Percentiles rank a stretch among this genome's conserved stretches.
Conservation (phyloP, 495 filamentous ascomycete species). For the Letharia columbiana region DNA sequence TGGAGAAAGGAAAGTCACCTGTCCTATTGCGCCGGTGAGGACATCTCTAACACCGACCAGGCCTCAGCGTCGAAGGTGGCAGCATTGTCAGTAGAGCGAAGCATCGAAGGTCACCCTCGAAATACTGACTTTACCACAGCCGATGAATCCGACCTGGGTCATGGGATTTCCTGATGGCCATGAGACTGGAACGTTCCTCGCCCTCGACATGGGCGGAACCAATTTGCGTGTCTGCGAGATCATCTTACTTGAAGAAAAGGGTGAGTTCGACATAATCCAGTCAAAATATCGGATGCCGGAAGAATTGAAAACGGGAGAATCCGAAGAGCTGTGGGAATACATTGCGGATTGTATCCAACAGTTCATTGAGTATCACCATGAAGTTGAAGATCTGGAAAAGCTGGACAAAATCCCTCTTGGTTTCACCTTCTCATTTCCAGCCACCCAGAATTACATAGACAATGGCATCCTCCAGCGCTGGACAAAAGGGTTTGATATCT, state of each 20-base stretch:
- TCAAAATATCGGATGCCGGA: slow-evolving; percentile 97
- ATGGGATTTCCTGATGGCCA: slow-evolving; percentile 85
- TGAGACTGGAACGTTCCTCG: slow-evolving; percentile 85
- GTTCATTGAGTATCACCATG: slow-evolving; percentile 88
- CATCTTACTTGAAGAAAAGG: slow-evolving; percentile 78
- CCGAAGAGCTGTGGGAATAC: slow-evolving; percentile 94
- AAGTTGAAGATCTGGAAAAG: slow-evolving; percentile 49
- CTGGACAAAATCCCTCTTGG: slow-evolving; percentile 69
- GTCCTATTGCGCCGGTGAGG: background rate
- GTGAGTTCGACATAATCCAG: slow-evolving; percentile 97
- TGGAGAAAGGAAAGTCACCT: slow-evolving; percentile 62
- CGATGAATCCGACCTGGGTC: slow-evolving; percentile 99
- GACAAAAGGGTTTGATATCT: slow-evolving; percentile 99
- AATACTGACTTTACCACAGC: slow-evolving; percentile 42
- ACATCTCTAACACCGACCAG: slow-evolving; percentile 30
- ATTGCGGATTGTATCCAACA: slow-evolving; percentile 95
- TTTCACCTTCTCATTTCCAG: slow-evolving; percentile 98
- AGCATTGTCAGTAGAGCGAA: slow-evolving; percentile 64
- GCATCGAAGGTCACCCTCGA: slow-evolving; percentile 6
- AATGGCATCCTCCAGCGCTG: slow-evolving; percentile 92
- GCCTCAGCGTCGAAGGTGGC: slow-evolving; percentile 77
- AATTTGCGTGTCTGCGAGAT: slow-evolving; percentile 98
- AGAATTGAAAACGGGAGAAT: slow-evolving; percentile 82
- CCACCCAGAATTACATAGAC: slow-evolving; percentile 92
- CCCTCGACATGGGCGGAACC: slow-evolving; percentile 96